phyloP scores from a whole-genome alignment of 164 flowering plant species.

The Liquidambar formosana region DNA sequence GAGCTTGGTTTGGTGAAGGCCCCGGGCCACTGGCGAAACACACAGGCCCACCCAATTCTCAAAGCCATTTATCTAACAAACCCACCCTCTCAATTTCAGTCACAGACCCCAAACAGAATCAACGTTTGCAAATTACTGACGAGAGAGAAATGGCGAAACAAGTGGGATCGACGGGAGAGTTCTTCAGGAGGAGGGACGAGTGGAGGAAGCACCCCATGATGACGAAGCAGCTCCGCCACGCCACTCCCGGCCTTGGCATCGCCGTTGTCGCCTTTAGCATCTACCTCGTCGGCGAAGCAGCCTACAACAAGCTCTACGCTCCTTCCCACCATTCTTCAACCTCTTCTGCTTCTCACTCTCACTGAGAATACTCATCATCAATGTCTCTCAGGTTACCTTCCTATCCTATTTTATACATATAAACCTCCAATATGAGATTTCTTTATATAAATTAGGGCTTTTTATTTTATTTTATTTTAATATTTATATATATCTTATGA shows the following conservation, averaged over 20 bases:
- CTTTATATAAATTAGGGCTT: too few species aligned
- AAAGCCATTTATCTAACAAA: too few species aligned
- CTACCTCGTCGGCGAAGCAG: slow-evolving; percentile 69
- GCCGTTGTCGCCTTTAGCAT: slow-evolving; percentile 74
- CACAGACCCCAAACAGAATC: too few species aligned
- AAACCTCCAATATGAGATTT: neutral
- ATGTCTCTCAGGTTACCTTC: neutral
- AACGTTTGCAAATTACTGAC: too few species aligned
- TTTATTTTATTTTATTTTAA: too few species aligned
- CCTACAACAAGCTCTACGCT: slow-evolving; percentile 53
- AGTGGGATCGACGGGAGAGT: slow-evolving; percentile 79
- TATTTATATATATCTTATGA: too few species aligned
- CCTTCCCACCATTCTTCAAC: slow-evolving; percentile 29
- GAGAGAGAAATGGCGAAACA: slow-evolving; percentile 48
- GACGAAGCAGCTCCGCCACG: slow-evolving; percentile 66
- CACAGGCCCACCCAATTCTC: too few species aligned
- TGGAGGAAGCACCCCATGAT: slow-evolving; percentile 94
- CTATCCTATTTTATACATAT: too few species aligned
- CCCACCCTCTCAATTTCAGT: too few species aligned
- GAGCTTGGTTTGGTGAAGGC: too few species aligned
- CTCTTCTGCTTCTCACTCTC: slow-evolving; percentile 27
- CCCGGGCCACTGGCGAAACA: too few species aligned
- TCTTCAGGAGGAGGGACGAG: slow-evolving; percentile 85
- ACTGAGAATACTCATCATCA: slow-evolving; percentile 10
- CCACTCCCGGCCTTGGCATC: slow-evolving; percentile 86